Conservation (phyloP, 176 grass and related monocot genomes). For the Zoysia japonica region DNA sequence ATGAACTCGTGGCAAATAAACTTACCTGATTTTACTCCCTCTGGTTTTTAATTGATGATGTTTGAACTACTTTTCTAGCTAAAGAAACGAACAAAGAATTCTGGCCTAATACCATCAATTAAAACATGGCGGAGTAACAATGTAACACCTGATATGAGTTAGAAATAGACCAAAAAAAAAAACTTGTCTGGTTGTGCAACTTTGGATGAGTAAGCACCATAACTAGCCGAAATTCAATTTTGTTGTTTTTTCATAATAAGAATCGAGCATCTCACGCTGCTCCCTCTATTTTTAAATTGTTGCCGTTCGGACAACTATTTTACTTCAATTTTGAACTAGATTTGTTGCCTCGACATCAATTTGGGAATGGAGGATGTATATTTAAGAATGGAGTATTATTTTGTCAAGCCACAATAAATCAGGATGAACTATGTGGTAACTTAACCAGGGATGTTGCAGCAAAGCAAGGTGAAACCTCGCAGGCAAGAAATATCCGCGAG, state of each 20-base stretch:
- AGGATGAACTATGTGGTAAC: too few species aligned
- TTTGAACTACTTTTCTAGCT: not conserved
- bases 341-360: too few species aligned
- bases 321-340: too few species aligned
- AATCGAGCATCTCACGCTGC: conserved; percentile 3
- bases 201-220: conserved; percentile 1
- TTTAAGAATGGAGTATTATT: not conserved
- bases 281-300: not conserved
- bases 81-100: not conserved
- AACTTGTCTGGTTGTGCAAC: not conserved
- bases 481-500: too few species aligned
- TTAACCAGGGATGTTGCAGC: too few species aligned
- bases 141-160: not conserved
- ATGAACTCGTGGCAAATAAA: not conserved
- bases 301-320: too few species aligned
- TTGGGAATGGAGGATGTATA: too few species aligned
- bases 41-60: not conserved
- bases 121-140: not conserved
- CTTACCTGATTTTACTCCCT: not conserved
- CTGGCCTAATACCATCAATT: not conserved
- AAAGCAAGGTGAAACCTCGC: too few species aligned
- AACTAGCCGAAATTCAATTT: not conserved
- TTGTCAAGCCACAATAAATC: not conserved
- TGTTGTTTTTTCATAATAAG: not conserved
- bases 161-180: not conserved